phyloP scores from a whole-genome alignment of 208 protist species.

The Tritrichomonas foetus region DNA sequence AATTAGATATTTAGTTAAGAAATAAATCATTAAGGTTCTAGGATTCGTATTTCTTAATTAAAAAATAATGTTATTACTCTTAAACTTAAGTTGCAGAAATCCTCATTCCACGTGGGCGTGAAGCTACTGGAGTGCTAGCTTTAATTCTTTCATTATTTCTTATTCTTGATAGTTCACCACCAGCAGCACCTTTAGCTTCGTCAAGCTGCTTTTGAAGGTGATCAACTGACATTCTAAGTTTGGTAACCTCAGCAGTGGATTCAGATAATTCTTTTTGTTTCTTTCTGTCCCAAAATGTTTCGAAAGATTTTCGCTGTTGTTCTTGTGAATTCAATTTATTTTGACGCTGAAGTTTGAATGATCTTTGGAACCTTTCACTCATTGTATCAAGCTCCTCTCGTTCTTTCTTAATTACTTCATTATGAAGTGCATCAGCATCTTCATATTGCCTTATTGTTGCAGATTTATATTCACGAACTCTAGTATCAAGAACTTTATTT shows the following conservation, averaged over 20 bases:
- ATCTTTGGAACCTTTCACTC: neutral
- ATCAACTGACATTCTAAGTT: neutral
- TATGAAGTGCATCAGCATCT: neutral
- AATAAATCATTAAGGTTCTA: too few relatives aligned
- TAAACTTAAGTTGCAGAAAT: too few relatives aligned
- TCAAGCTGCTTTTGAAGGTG: neutral
- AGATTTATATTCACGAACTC: neutral
- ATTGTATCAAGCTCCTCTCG: neutral
- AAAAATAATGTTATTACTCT: too few relatives aligned
- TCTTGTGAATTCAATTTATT: neutral
- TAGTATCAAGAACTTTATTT: neutral
- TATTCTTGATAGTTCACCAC: neutral
- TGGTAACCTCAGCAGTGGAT: neutral
- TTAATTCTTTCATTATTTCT: neutral
- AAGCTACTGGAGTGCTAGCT: neutral
- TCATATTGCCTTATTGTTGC: neutral
- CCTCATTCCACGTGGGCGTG: too few relatives aligned
- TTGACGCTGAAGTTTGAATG: neutral
- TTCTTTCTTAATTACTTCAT: neutral
- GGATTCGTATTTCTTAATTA: too few relatives aligned
- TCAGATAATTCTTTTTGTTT: neutral
- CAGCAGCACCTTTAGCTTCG: neutral
- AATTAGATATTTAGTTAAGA: too few relatives aligned
- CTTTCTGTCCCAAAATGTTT: neutral
- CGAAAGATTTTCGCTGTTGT: neutral